Conservation (phyloP, 2,329 filamentous ascomycete species). For the Sporothrix euskadiensis region DNA sequence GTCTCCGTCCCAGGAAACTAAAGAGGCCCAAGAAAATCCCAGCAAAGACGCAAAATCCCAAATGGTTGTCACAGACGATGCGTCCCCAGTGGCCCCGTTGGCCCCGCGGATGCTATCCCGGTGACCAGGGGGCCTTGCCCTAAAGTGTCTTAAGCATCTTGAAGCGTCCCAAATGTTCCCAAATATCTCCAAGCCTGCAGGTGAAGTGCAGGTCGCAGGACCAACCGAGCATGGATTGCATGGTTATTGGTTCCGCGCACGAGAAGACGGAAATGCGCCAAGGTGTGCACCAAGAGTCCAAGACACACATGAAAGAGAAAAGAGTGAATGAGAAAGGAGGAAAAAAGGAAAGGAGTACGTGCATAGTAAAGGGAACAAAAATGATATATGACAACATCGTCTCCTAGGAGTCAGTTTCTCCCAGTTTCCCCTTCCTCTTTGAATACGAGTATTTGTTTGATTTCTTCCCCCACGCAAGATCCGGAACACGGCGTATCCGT, state of each 20-base stretch:
- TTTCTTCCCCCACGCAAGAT: neutral
- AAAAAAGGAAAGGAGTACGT: neutral
- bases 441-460: neutral
- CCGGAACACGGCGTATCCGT: slow-evolving; percentile 16
- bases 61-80: slow-evolving; percentile 5
- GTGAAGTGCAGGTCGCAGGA: neutral
- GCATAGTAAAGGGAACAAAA: neutral
- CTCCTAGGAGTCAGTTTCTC: neutral
- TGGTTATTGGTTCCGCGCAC: slow-evolving; percentile 2
- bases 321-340: neutral
- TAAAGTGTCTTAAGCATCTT: neutral
- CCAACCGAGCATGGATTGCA: slow-evolving; percentile 2
- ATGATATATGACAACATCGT: neutral
- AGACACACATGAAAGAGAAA: neutral
- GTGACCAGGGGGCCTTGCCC: neutral
- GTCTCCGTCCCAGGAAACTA: neutral
- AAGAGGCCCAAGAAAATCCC: neutral
- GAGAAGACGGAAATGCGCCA: neutral
- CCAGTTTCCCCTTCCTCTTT: neutral
- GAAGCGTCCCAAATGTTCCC: neutral
- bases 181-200: neutral
- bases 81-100: neutral
- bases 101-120: slow-evolving; percentile 12
- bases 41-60: neutral
- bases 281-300: neutral